Percentiles rank a stretch among this genome's conserved stretches.
phyloP scores from a whole-genome alignment of 2,329 filamentous ascomycete species.

The Aspergillus fischeri region DNA sequence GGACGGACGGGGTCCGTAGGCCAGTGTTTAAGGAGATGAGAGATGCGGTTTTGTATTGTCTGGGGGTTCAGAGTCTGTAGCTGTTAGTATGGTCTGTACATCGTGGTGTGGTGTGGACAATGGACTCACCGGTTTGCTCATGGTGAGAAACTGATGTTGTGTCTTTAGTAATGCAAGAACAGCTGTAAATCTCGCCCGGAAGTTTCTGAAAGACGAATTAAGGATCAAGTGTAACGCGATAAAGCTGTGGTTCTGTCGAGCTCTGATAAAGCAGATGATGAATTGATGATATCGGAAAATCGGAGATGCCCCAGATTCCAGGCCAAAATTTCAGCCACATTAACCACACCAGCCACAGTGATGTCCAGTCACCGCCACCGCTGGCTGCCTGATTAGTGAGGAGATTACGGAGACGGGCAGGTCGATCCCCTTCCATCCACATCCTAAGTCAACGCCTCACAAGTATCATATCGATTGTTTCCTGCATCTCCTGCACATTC shows the following conservation, averaged over 20 bases:
- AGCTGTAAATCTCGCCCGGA: not conserved
- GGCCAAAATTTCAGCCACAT: not conserved
- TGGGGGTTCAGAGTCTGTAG: conserved; percentile 24
- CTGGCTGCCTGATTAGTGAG: not conserved
- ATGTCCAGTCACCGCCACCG: not conserved
- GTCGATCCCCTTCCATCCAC: not conserved
- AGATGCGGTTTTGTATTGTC: conserved; percentile 33
- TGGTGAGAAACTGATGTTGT: not conserved
- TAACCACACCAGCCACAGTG: not conserved
- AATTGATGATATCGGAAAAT: not conserved
- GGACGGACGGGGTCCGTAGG: conserved; percentile 43
- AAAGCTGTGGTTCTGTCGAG: not conserved
- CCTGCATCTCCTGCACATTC: conserved; percentile 13
- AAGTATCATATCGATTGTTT: conserved; percentile 15
- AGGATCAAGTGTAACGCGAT: no score
- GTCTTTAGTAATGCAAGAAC: not conserved
- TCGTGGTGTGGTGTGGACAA: not conserved
- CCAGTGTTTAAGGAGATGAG: conserved; percentile 43
- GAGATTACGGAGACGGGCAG: not conserved
- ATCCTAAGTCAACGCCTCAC: conserved; percentile 4
- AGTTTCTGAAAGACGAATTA: rapidly evolving
- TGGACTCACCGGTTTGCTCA: conserved; percentile 18
- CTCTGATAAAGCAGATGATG: not conserved
- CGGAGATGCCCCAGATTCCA: not conserved
- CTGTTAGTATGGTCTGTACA: not conserved